A percentile compares a stretch with the other conserved stretches of the same genome.
These are phyloP conservation scores for Tylopilus sp. DNA, from an alignment of 768 basidiomycete genomes.

Conservation along the genomic window DNA sequence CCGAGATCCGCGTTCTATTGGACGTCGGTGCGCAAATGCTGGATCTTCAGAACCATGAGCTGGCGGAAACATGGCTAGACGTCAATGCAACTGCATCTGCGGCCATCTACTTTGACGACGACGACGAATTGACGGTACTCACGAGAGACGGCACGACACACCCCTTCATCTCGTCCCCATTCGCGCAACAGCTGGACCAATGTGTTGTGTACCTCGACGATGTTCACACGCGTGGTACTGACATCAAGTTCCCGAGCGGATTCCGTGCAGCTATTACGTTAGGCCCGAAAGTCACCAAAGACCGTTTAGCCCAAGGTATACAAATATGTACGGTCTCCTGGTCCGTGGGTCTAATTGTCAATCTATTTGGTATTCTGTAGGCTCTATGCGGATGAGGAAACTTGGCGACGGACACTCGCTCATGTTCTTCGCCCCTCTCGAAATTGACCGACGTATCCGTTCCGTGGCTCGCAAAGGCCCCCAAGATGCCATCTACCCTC, in stretches of 20 bases:
- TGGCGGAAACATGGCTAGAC: slow-evolving; percentile 41
- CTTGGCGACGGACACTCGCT: slow-evolving; percentile 44
- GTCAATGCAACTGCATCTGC: slow-evolving; percentile 17
- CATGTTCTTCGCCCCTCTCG: slow-evolving; percentile 42
- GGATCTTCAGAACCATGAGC: slow-evolving; percentile 41
- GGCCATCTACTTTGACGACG: slow-evolving; percentile 39
- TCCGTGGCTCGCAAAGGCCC: slow-evolving; percentile 10
- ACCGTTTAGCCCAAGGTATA: slow-evolving; percentile 35
- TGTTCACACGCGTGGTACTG: slow-evolving; percentile 39
- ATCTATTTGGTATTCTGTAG: neutral
- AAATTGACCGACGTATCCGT: slow-evolving; percentile 38
- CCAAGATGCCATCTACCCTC: slow-evolving; percentile 7
- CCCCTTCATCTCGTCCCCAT: slow-evolving; percentile 31
- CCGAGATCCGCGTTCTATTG: slow-evolving; percentile 43
- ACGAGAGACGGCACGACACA: slow-evolving; percentile 22
- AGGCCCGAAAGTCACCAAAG: slow-evolving; percentile 37
- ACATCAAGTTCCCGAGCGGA: slow-evolving; percentile 33
- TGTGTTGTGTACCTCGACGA: slow-evolving; percentile 39
- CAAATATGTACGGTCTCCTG: neutral
- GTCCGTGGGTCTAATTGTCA: neutral
- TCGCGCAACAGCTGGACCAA: slow-evolving; percentile 30
- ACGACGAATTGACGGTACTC: slow-evolving; percentile 3
- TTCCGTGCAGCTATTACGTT: slow-evolving; percentile 37
- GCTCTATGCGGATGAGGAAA: slow-evolving; percentile 53
- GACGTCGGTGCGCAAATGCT: slow-evolving; percentile 59